Percentiles rank a stretch among this genome's conserved stretches.
Conservation (phyloP, 768 basidiomycete species). For the Boletales sp. region DNA sequence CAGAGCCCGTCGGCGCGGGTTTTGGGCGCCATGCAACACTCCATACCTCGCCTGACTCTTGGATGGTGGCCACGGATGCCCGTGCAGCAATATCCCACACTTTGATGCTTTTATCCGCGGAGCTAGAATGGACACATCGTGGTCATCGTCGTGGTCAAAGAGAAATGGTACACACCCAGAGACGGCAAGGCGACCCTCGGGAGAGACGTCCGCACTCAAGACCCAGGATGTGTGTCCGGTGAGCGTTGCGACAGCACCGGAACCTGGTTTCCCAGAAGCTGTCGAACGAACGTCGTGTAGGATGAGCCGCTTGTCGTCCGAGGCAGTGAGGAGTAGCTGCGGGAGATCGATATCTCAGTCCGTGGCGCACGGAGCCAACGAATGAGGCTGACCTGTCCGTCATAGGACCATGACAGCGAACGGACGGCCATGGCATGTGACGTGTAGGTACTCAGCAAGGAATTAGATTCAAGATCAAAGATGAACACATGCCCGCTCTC, state of each 20-base stretch:
- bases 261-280: conserved; percentile 53
- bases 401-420: conserved; percentile 84
- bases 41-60: conserved; percentile 83
- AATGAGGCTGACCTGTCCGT: conserved; percentile 65
- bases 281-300: conserved; percentile 85
- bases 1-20: conserved; percentile 48
- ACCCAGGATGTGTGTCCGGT: conserved; percentile 93
- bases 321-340: conserved; percentile 86
- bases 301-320: conserved; percentile 89
- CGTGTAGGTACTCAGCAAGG: conserved; percentile 67
- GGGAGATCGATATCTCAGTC: background rate
- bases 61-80: conserved; percentile 69
- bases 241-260: conserved; percentile 80
- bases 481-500: conserved; percentile 89
- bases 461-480: conserved; percentile 70
- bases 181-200: conserved; percentile 72
- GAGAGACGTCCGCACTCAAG: conserved; percentile 76
- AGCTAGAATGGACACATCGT: conserved; percentile 38
- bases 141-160: background rate
- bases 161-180: conserved; percentile 60
- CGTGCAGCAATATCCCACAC: conserved; percentile 83
- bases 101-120: conserved; percentile 82
- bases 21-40: conserved; percentile 76
- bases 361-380: background rate
- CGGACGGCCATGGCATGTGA: conserved; percentile 91